Evolutionary conservation across 2,329 filamentous ascomycete species (phyloP).

Genomic region (Diaporthe ampelina): DNA sequence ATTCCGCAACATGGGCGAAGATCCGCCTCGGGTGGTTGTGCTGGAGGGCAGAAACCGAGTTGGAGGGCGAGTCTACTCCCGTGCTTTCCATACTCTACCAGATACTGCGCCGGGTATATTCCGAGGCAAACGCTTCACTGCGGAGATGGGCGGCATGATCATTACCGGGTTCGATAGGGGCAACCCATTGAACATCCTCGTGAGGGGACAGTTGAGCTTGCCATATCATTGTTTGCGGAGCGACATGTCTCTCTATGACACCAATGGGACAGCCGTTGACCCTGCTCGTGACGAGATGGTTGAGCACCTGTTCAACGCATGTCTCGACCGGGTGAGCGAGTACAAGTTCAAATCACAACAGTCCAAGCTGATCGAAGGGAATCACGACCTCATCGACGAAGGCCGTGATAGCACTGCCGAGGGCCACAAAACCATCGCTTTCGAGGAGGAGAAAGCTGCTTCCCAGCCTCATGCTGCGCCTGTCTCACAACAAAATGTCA

Average conservation of each 20-base stretch:
- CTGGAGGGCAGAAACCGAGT: constrained; percentile 90
- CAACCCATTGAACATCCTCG: constrained; percentile 91
- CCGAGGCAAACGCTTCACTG: constrained; percentile 78
- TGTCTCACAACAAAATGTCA: constrained; percentile 67
- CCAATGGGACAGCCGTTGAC: constrained; percentile 82
- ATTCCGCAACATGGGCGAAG: constrained; percentile 75
- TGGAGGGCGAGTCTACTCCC: constrained; percentile 94
- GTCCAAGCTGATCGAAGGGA: constrained; percentile 82
- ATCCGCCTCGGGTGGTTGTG: constrained; percentile 80
- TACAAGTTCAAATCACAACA: constrained; percentile 85
- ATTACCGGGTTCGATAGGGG: constrained; percentile 97
- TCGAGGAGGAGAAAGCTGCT: constrained; percentile 78
- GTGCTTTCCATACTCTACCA: constrained; percentile 71
- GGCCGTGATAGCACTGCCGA: constrained; percentile 83
- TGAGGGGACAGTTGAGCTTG: constrained; percentile 90
- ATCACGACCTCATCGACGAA: constrained; percentile 84
- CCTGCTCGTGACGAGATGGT: constrained; percentile 83
- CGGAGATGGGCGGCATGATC: constrained; percentile 98
- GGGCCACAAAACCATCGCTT: constrained; percentile 78
- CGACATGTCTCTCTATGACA: constrained; percentile 92
- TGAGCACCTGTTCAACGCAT: constrained; percentile 94
- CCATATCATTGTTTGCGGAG: constrained; percentile 85
- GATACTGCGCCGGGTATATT: constrained; percentile 45
- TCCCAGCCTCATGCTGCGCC: constrained; percentile 69
- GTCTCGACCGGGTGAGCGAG: constrained; percentile 89